These are phyloP conservation scores for Epichloe uncinata DNA, from an alignment of 2,329 filamentous ascomycete genomes.

Conservation along the genomic window DNA sequence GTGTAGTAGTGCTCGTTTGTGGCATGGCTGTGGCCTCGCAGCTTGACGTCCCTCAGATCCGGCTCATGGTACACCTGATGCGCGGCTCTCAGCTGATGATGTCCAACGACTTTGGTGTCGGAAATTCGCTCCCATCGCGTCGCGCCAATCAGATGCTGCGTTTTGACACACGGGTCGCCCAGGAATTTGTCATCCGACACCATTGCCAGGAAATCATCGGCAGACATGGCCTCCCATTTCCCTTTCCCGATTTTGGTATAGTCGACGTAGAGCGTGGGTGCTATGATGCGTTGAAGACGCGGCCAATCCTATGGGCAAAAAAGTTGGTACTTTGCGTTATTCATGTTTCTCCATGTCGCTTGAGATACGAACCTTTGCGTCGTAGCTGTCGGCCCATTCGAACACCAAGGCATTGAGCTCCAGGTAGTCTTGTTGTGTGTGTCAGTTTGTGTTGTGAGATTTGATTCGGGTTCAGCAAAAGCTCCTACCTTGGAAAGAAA, in stretches of 20 bases:
- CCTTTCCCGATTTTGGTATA: slow-evolving; percentile 33
- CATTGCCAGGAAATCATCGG: slow-evolving; percentile 38
- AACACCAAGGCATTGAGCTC: slow-evolving; percentile 15
- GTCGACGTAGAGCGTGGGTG: slow-evolving; percentile 27
- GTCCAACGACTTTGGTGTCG: slow-evolving; percentile 34
- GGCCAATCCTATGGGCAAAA: slow-evolving; percentile 35
- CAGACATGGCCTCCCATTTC: slow-evolving; percentile 39
- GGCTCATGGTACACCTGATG: slow-evolving; percentile 42
- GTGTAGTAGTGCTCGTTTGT: slow-evolving; percentile 41
- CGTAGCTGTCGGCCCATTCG: slow-evolving; percentile 52
- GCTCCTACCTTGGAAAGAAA: too few species aligned
- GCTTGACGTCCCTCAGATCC: slow-evolving; percentile 28
- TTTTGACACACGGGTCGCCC: slow-evolving; percentile 39
- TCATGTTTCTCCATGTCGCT: too few species aligned
- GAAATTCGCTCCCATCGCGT: slow-evolving; percentile 35
- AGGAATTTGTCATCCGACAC: slow-evolving; percentile 37
- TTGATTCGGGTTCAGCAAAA: too few species aligned
- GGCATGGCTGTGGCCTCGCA: slow-evolving; percentile 44
- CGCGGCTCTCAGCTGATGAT: slow-evolving; percentile 44
- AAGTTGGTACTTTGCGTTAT: too few species aligned
- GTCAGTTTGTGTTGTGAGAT: too few species aligned
- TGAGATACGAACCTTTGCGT: slow-evolving; percentile 33
- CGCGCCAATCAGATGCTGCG: slow-evolving; percentile 43
- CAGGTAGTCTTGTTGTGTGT: too few species aligned
- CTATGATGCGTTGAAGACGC: slow-evolving; percentile 39